A percentile compares a stretch with the other conserved stretches of the same genome.
Evolutionary conservation across 2,329 filamentous ascomycete species (phyloP).

Genomic region (Epichloe coenophiala): DNA sequence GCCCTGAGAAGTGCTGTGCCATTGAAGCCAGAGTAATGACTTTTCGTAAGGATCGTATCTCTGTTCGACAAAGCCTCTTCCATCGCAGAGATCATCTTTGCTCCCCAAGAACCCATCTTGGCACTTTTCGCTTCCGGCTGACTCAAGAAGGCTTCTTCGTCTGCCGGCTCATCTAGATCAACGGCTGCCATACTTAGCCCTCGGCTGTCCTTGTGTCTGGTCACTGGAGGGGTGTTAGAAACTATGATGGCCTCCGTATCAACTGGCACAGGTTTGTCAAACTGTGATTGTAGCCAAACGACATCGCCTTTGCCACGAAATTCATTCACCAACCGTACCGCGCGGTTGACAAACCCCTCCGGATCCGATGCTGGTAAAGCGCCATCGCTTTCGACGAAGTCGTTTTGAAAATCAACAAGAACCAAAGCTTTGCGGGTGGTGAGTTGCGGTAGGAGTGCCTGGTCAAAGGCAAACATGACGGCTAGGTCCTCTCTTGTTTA

Average conservation of each 20-base stretch:
- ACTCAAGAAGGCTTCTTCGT: constrained; percentile 34
- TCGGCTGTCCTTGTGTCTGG: constrained; percentile 6
- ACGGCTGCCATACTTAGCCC: constrained; percentile 1
- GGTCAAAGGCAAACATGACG: constrained; percentile 43
- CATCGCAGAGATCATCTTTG: constrained; percentile 30
- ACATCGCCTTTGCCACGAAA: constrained; percentile 63
- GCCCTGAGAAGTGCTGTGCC: constrained; percentile 58
- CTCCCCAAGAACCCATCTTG: constrained; percentile 29
- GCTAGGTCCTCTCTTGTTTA: background rate
- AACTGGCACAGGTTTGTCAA: constrained; percentile 45
- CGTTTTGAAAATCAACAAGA: constrained; percentile 78
- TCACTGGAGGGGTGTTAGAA: constrained; percentile 19
- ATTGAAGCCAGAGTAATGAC: constrained; percentile 78
- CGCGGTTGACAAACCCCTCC: constrained; percentile 51
- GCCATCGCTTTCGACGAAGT: constrained; percentile 61
- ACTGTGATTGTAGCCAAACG: constrained; percentile 75
- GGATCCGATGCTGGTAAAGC: constrained; percentile 52
- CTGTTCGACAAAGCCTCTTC: constrained; percentile 29
- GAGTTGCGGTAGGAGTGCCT: constrained; percentile 40
- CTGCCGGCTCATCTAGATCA: constrained; percentile 6
- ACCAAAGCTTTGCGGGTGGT: constrained; percentile 58
- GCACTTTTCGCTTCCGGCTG: constrained; percentile 28
- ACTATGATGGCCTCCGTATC: constrained; percentile 39
- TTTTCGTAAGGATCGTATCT: constrained; percentile 49
- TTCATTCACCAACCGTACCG: constrained; percentile 50